A percentile compares a stretch with the other conserved stretches of the same genome.
Evolutionary conservation across 2,329 filamentous ascomycete genomes (phyloP).

Genomic region (Colletotrichum gloeosporioides): DNA sequence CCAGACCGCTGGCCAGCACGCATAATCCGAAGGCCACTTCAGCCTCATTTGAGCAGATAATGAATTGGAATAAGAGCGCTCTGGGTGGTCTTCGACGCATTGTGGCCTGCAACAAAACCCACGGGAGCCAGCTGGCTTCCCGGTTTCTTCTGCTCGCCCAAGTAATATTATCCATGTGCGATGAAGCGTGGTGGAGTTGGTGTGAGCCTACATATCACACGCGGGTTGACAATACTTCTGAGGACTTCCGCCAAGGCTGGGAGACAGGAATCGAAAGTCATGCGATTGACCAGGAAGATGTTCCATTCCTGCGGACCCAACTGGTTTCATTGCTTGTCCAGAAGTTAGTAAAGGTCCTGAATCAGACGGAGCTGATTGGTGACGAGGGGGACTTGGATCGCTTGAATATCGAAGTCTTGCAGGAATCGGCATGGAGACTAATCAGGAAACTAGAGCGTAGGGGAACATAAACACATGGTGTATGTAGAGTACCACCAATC

Average conservation of each 20-base stretch:
- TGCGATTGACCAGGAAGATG: background rate
- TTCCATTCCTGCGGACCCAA: background rate
- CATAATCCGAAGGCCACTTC: background rate
- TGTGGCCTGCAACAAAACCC: background rate
- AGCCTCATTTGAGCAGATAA: background rate
- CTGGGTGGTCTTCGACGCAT: background rate
- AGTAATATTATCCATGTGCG: background rate
- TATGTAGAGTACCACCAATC: background rate
- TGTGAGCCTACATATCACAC: background rate
- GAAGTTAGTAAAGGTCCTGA: background rate
- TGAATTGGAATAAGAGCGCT: background rate
- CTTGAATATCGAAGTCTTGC: background rate
- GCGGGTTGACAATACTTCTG: background rate
- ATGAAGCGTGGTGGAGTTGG: background rate
- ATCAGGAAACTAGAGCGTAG: background rate
- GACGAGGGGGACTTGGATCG: background rate
- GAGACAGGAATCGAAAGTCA: background rate
- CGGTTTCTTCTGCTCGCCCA: background rate
- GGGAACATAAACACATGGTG: background rate
- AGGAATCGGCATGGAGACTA: background rate
- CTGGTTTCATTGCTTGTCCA: background rate
- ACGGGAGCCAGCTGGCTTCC: background rate
- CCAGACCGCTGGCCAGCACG: background rate
- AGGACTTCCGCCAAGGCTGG: background rate
- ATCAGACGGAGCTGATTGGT: background rate